These are phyloP conservation scores for Cinnamomum chago DNA, from an alignment of 164 flowering plant species.

Conservation along the genomic window DNA sequence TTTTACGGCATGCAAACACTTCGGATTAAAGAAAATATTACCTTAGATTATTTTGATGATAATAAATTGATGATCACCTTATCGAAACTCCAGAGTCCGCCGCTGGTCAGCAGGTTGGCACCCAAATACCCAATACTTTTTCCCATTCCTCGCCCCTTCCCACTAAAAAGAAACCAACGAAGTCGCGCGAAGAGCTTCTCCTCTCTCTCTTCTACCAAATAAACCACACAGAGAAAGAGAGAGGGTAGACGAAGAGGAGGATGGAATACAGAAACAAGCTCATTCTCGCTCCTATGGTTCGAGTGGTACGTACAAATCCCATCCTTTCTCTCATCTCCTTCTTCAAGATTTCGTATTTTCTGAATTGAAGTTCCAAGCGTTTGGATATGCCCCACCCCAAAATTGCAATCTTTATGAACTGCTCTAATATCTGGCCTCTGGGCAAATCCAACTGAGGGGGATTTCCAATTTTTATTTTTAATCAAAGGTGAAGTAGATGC, in stretches of 20 bases:
- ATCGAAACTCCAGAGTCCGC: too few species aligned
- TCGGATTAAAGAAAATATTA: too few species aligned
- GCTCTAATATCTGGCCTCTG: neutral
- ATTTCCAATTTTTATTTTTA: neutral
- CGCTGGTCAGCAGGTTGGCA: too few species aligned
- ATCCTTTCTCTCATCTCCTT: neutral
- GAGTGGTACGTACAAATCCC: constrained; percentile 60
- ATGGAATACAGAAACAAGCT: constrained; percentile 86
- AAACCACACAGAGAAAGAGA: neutral
- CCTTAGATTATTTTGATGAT: too few species aligned
- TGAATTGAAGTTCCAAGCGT: neutral
- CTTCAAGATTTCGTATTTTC: neutral
- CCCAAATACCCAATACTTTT: too few species aligned
- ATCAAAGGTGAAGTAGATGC: too few species aligned
- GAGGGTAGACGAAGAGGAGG: neutral
- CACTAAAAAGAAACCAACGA: too few species aligned
- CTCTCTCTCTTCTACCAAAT: neutral
- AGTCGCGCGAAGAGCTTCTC: neutral
- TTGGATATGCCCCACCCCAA: neutral
- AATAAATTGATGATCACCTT: too few species aligned
- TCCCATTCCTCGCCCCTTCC: too few species aligned
- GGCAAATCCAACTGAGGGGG: neutral
- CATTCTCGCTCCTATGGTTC: constrained; percentile 96
- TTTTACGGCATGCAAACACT: too few species aligned
- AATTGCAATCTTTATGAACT: neutral